These are phyloP conservation scores for Colletotrichum costaricense DNA, from an alignment of 2,329 filamentous ascomycete genomes.

Conservation along the genomic window DNA sequence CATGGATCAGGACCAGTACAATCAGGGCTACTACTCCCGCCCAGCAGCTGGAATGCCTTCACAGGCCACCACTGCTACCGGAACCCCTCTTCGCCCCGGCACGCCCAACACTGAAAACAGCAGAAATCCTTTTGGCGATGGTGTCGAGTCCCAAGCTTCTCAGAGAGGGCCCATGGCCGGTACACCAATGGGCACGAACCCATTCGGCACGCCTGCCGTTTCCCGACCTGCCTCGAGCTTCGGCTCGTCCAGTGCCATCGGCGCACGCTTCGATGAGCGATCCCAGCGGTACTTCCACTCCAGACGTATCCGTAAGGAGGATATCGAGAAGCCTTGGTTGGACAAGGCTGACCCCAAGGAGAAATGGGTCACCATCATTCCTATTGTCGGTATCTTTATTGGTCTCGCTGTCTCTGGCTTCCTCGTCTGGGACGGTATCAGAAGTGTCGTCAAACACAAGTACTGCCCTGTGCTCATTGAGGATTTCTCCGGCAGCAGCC, in stretches of 20 bases:
- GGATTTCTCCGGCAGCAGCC: slow-evolving; percentile 67
- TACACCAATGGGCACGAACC: slow-evolving; percentile 47
- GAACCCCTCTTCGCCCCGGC: slow-evolving; percentile 53
- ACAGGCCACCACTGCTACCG: slow-evolving; percentile 49
- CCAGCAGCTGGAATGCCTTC: slow-evolving; percentile 46
- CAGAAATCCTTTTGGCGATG: slow-evolving; percentile 55
- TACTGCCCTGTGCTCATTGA: slow-evolving; percentile 78
- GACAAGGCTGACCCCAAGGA: slow-evolving; percentile 79
- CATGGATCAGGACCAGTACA: slow-evolving; percentile 45
- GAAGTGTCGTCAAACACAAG: slow-evolving; percentile 78
- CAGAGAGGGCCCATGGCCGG: slow-evolving; percentile 40
- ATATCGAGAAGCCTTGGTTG: slow-evolving; percentile 82
- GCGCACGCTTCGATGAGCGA: slow-evolving; percentile 49
- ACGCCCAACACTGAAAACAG: slow-evolving; percentile 54
- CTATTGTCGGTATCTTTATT: slow-evolving; percentile 75
- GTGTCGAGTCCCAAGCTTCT: slow-evolving; percentile 48
- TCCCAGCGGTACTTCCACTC: slow-evolving; percentile 77
- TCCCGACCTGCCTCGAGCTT: slow-evolving; percentile 62
- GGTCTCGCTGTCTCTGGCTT: slow-evolving; percentile 77
- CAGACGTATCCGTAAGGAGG: slow-evolving; percentile 76
- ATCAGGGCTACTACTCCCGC: slow-evolving; percentile 42
- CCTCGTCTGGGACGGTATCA: slow-evolving; percentile 80
- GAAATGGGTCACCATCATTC: slow-evolving; percentile 89
- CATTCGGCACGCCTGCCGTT: slow-evolving; percentile 56
- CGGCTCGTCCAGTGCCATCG: slow-evolving; percentile 55